Percentiles rank a stretch among this genome's conserved stretches.
Conservation (phyloP, 75 land plant genomes). For the Sequoia sempervirens region DNA sequence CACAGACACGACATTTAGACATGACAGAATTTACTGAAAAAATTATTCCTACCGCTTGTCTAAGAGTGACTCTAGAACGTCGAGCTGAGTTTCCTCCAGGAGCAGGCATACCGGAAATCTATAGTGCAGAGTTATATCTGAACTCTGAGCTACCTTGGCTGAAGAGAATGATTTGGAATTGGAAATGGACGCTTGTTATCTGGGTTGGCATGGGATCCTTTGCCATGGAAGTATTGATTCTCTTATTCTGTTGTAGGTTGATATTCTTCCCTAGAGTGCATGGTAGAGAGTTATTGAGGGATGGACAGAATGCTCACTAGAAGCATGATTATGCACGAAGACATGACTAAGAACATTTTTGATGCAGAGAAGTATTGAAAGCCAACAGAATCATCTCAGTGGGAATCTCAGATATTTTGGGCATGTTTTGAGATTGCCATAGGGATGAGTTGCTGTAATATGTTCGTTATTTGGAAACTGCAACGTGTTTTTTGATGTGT, state of each 20-base stretch:
- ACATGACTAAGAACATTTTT: not conserved
- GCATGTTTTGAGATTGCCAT: not conserved
- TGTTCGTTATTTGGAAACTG: not conserved
- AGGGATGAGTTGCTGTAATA: not conserved
- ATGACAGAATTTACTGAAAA: conserved; percentile 34
- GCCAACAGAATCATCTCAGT: not conserved
- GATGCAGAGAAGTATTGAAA: not conserved
- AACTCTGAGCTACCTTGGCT: conserved; percentile 65
- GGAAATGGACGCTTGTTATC: conserved; percentile 69
- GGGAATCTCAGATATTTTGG: not conserved
- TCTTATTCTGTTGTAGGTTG: conserved; percentile 62
- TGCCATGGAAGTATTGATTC: conserved; percentile 45
- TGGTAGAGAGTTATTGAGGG: not conserved
- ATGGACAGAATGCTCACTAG: not conserved
- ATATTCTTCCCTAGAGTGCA: conserved; percentile 49
- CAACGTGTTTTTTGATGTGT: not conserved
- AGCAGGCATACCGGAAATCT: too few species aligned
- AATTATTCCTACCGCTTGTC: conserved; percentile 33
- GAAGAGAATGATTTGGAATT: conserved; percentile 48
- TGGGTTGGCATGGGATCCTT: conserved; percentile 60
- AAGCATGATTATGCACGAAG: not conserved
- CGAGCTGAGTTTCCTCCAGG: conserved; percentile 60
- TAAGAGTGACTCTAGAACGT: conserved; percentile 53
- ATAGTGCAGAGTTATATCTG: conserved; percentile 50
- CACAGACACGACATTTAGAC: conserved; percentile 26